Base-by-base conservation (phyloP, 2,329 filamentous ascomycete species). In the Colletotrichum lini region DNA sequence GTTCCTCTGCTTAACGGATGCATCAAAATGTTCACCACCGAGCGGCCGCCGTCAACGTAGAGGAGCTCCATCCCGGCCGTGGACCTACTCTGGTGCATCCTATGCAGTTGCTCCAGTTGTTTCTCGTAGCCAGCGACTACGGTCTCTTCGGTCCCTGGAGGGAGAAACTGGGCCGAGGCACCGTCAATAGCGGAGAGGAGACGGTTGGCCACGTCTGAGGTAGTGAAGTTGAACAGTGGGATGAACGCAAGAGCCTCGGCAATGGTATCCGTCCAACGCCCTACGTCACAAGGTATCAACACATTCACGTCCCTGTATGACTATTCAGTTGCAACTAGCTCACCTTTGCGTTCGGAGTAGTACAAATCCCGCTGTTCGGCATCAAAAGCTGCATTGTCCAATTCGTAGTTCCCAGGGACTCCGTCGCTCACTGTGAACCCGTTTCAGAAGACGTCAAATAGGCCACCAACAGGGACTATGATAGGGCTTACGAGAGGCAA, bases 1-100 rank as follows among this genome's bases (percentile, higher is more conserved):
- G 79, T 80, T 30, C 83, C 83, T 18, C 82, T 78, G 64, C 79
- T 82, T 30, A 84, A 76, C 1, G 82, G 82, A 67, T 83, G 81
- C 67, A 80, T 76, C 44, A 80, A 74, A 58, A 80, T 79, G 23
- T 83, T 77, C 4, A 76, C 42, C 76, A 73, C 21, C 73, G 70
- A 75, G 50, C 80, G 72, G 60, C 78, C n/a, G 73, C 73, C 74
- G 73, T 79, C 70, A 58, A 77, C 75, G 73, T 79, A 83, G 56
- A 82, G 78, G 40, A 82, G 76, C 35, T 77, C 77, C 65, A 74
- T 72, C 4, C 74, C 23, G 7, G 73, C 56, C 64, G 78, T 69
- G 21, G 80, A 66, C 60, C 68, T 54, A 40, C 76, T 65, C 42
- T 77, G 60, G 58, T 79, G 77, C 60, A 80, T 77, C 10, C 73